Base-by-base conservation (phyloP, 371 early-diverging fungal species). In the Mucor sp. region DNA sequence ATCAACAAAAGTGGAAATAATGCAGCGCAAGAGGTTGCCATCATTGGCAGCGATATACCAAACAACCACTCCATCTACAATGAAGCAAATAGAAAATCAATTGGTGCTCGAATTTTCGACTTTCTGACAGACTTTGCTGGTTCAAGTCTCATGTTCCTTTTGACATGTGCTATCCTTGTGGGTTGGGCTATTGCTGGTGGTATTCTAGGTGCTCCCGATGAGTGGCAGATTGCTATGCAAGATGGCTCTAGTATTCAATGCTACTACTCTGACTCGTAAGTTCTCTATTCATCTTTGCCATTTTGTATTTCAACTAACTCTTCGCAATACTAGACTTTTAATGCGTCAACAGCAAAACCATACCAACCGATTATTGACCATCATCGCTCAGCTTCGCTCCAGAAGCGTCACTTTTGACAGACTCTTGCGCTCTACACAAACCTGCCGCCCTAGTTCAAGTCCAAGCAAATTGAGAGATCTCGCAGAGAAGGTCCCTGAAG, bases 191-290 rank as follows among this genome's bases (percentile, higher is more conserved):
- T 72, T 30, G 23, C 39, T 30, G 72, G 72, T 47, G 57, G 50
- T 33, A 48, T 68, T 4, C 8, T 63, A 4, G 67, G 69, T 25
- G 65, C 63, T 14, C 69, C 69, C 19, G 65, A 69, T 14, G 17
- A 62, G 25, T 72, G 72, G 72, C 72, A 72, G 44, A 72, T 72
- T 50, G 58, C 44, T n/a, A 72, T 72, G 64, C 69, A 69, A 41
- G 69, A 72, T 53, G 70, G 48, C 30, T 55, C 65, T 30, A 63
- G 69, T 33, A 72, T 72, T 28, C 72, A 69, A 39, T 69, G 72
- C 28, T 72, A 72, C 33, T 58, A 65, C 6, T 69, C 62, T n/a
- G 72, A 72, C 55, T 64, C 33, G 57, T 57, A 57, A 57, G 57
- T 57, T 0, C 25, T 19, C 6, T 8, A 6, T 0, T 57, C 4